Conservation (phyloP, 1,284 basidiomycete genomes). For the Sporisorium scitamineum region DNA sequence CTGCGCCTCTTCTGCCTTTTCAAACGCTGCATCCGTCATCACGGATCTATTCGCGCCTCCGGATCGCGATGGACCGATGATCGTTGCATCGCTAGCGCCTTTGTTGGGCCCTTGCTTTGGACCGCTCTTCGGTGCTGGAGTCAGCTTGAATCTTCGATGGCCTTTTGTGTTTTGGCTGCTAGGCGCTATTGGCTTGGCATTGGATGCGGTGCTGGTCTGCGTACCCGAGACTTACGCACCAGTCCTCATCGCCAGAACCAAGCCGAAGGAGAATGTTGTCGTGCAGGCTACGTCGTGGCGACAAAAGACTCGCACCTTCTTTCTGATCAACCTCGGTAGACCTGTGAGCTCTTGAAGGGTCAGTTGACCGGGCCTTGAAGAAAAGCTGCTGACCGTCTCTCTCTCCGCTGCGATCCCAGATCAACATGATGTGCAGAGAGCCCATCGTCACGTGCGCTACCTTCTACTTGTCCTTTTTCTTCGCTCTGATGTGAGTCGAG, state of each 20-base stretch:
- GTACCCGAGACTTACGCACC: conserved; percentile 44
- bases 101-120: conserved; percentile 39
- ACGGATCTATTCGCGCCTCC: conserved; percentile 43
- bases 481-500: conserved; percentile 40
- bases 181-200: conserved; percentile 16
- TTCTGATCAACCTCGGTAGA: conserved; percentile 27
- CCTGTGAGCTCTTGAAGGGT: conserved; percentile 25
- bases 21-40: conserved; percentile 44
- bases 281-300: neutral
- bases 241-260: conserved; percentile 4
- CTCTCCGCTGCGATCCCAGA: neutral
- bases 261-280: neutral
- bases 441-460: conserved; percentile 45
- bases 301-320: conserved; percentile 12
- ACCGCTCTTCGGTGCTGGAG: conserved; percentile 28
- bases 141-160: conserved; percentile 24
- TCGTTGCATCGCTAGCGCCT: conserved; percentile 30
- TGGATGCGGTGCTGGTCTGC: conserved; percentile 22
- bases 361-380: no score
- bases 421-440: conserved; percentile 45
- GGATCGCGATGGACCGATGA: conserved; percentile 33
- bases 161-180: conserved; percentile 40
- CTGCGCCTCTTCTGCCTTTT: conserved; percentile 44
- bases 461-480: conserved; percentile 46
- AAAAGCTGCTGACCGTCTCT: neutral